Evolutionary conservation across 2,329 filamentous ascomycete species (phyloP).

Genomic region (Colletotrichum sansevieriae): DNA sequence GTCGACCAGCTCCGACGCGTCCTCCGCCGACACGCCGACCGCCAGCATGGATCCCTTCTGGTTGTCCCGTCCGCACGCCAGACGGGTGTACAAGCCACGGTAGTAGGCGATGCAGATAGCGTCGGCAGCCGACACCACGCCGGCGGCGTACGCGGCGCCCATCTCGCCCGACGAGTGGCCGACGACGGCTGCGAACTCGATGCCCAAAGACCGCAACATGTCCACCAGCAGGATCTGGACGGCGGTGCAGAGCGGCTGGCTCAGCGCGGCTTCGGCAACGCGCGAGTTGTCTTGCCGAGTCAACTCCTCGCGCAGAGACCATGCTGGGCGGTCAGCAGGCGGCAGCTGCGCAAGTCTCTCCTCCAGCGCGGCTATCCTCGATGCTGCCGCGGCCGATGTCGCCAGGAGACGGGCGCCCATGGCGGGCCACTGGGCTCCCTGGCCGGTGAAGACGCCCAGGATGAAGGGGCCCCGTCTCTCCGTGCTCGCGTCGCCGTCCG

Average conservation of each 20-base stretch:
- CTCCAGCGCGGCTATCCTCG: background rate
- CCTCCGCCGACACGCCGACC: background rate
- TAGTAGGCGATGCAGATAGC: too few relatives aligned
- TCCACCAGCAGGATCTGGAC: background rate
- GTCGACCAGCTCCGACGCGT: slow-evolving; percentile 36
- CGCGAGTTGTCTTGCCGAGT: background rate
- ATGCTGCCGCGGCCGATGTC: background rate
- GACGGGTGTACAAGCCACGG: too few relatives aligned
- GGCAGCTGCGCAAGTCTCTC: background rate
- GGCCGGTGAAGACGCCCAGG: background rate
- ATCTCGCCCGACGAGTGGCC: too few relatives aligned
- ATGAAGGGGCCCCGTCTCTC: background rate
- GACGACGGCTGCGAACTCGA: background rate
- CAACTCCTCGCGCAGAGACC: background rate
- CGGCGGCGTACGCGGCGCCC: too few relatives aligned
- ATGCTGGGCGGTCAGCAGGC: background rate
- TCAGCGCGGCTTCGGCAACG: background rate
- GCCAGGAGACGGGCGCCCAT: background rate
- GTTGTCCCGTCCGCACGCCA: too few relatives aligned
- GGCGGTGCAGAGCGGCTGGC: background rate
- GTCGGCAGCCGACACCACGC: too few relatives aligned
- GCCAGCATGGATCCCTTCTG: too few relatives aligned
- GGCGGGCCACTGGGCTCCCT: background rate
- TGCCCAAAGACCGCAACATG: background rate
- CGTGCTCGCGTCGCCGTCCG: background rate